These are phyloP conservation scores for Pterula multifida DNA, from an alignment of 1,284 basidiomycete genomes.

Conservation along the genomic window DNA sequence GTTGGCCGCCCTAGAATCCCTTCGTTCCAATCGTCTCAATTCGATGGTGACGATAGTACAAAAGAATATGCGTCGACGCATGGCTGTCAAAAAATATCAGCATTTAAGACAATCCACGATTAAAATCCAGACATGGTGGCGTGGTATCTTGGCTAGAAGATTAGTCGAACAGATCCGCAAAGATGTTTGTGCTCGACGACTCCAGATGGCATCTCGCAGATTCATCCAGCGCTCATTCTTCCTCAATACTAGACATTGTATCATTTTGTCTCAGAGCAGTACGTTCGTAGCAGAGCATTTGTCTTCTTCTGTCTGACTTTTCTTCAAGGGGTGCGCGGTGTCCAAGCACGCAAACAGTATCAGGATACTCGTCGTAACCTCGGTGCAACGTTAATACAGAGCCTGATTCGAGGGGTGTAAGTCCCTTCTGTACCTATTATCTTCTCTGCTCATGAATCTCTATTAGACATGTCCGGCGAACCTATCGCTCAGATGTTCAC, in stretches of 20 bases:
- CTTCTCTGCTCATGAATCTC: conserved; percentile 9
- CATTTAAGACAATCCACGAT: conserved; percentile 66
- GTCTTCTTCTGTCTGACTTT: conserved; percentile 8
- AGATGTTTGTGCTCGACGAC: conserved; percentile 62
- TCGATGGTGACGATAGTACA: conserved; percentile 90
- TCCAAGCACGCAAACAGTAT: conserved; percentile 61
- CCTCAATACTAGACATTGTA: conserved; percentile 46
- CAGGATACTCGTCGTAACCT: conserved; percentile 45
- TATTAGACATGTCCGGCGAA: conserved; percentile 33
- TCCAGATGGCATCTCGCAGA: conserved; percentile 68
- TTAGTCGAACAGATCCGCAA: conserved; percentile 64
- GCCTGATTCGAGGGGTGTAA: conserved; percentile 80
- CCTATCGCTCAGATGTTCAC: conserved; percentile 54
- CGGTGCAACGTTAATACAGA: conserved; percentile 74
- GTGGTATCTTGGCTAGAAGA: conserved; percentile 68
- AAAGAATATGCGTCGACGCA: conserved; percentile 86
- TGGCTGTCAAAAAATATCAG: conserved; percentile 78
- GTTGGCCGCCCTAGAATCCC: conserved; percentile 92
- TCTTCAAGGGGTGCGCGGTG: conserved; percentile 64
- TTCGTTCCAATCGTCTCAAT: conserved; percentile 82
- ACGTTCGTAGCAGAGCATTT: conserved; percentile 24
- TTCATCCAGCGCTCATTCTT: conserved; percentile 70
- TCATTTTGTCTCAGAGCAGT: conserved; percentile 81
- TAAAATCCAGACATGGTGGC: conserved; percentile 90
- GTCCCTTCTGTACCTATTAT: conserved; percentile 20